Base-by-base conservation (phyloP, 768 basidiomycete genomes). In the Exsudoporus frostii region DNA sequence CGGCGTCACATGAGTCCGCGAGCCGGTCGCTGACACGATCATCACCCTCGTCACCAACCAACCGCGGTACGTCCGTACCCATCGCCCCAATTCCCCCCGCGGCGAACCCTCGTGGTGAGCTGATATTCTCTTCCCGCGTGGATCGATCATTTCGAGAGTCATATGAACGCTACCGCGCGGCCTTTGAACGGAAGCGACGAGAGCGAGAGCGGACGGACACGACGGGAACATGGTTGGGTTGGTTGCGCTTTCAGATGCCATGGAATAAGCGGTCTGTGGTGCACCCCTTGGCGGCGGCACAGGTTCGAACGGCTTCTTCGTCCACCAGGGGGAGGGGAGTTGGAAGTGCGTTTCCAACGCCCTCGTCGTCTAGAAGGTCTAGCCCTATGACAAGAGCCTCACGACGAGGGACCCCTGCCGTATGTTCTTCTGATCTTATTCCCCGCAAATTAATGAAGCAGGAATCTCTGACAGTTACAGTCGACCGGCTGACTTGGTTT, bases 111-210 rank as follows among this genome's bases (percentile, higher is more conserved):
- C 86, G 95, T 14, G 96, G 97, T 45, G 97, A 99, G 66, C 83
- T 99, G 54, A 97, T 98, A 50, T 97, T 99, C 72, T 93, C 90
- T 3, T 90, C 87, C 11, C 84, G 90, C 42, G 88, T 99, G 19
- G 88, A 91, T 54, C 79, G 80, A 47, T 64, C 70, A 19, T 98
- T 98, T 69, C 78, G 90, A 22, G 97, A 98, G 50, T 80, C 87
- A 0, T 99, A 99, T 72, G 95, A 98, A 69, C 82, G 92, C 15
- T 93, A 98, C 71, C 82, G 96, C 20, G 76, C 84, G 9, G 85
- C 85, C 29, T 98, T 97, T 70, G 96, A 98, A 72, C 74, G 85
- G 46, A 76, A 80, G 58, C 72, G 92, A 24, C 85, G 84, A 56
- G 88, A 88, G 62, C 78, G 79, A 49, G 80, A 81, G 57, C 75